phyloP scores from a whole-genome alignment of 164 flowering plant genomes.

The Warburgia ugandensis region DNA sequence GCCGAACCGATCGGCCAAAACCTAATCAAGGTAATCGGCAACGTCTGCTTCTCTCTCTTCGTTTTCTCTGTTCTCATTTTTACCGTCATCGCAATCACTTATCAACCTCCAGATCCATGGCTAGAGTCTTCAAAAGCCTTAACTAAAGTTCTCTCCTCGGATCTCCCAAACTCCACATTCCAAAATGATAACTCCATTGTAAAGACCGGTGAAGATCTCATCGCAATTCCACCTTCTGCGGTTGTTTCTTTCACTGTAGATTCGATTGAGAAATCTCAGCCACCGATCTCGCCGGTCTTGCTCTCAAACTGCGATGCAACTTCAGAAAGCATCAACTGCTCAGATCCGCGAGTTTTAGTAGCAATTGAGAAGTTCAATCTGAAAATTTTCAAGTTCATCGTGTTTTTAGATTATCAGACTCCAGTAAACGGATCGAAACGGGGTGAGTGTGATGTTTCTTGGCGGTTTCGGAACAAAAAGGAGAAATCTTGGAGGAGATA shows the following conservation, averaged over 20 bases:
- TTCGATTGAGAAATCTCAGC: not conserved
- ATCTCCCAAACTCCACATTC: conserved; percentile 67
- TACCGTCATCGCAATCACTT: conserved; percentile 84
- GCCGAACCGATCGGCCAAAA: conserved; percentile 76
- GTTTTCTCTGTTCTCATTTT: conserved; percentile 72
- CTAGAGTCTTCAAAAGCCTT: conserved; percentile 74
- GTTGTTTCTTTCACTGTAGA: not conserved
- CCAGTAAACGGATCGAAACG: conserved; percentile 71
- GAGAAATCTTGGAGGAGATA: conserved; percentile 97
- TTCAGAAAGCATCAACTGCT: conserved; percentile 48
- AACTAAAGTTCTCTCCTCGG: conserved; percentile 62
- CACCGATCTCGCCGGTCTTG: not conserved
- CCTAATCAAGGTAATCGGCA: conserved; percentile 69
- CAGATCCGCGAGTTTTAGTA: conserved; percentile 63
- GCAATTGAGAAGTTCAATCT: conserved; percentile 71
- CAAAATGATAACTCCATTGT: conserved; percentile 56
- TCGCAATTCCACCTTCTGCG: conserved; percentile 15
- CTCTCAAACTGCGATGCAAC: not conserved
- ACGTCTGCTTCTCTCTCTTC: conserved; percentile 79
- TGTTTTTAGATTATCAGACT: conserved; percentile 64
- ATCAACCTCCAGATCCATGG: conserved; percentile 99
- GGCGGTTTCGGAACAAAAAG: conserved; percentile 86
- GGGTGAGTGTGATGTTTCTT: conserved; percentile 82
- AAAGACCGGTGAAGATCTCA: conserved; percentile 78
- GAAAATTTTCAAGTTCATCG: conserved; percentile 55